A percentile compares a stretch with the other conserved stretches of the same genome.
These are phyloP conservation scores for Ogataea zsoltii DNA, from an alignment of 805 yeast species.

Conservation along the genomic window DNA sequence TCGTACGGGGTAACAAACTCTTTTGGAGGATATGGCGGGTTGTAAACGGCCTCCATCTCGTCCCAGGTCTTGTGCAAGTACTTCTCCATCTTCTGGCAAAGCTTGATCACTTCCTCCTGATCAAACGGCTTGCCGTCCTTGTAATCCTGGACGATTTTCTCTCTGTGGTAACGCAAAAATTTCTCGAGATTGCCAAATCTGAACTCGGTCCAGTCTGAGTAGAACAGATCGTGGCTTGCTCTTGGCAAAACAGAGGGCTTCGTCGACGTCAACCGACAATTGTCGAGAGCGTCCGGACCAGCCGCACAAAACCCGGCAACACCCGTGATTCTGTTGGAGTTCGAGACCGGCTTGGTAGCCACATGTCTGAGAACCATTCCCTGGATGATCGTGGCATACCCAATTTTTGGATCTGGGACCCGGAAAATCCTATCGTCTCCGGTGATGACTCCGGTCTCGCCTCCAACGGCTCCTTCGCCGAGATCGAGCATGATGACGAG, in stretches of 20 bases:
- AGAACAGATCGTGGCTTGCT: conserved; percentile 33
- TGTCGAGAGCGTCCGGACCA: conserved; percentile 31
- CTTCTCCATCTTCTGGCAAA: conserved; percentile 31
- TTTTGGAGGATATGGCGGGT: conserved; percentile 30
- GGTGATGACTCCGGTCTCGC: conserved; percentile 48
- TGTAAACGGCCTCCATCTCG: conserved; percentile 34
- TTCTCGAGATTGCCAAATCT: conserved; percentile 31
- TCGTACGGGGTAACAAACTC: conserved; percentile 26
- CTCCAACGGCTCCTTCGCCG: conserved; percentile 49
- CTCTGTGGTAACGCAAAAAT: conserved; percentile 24
- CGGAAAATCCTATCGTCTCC: conserved; percentile 36
- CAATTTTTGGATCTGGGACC: conserved; percentile 43
- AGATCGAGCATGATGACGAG: conserved; percentile 50
- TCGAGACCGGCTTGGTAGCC: conserved; percentile 44
- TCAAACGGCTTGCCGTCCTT: conserved; percentile 29
- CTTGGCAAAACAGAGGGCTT: conserved; percentile 37
- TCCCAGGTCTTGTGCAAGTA: conserved; percentile 32
- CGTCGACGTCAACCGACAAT: conserved; percentile 32
- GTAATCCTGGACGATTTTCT: conserved; percentile 20
- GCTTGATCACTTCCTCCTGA: conserved; percentile 28
- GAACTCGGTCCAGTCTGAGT: conserved; percentile 37
- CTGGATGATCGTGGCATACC: conserved; percentile 49
- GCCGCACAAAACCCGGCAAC: conserved; percentile 33
- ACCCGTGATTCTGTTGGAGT: conserved; percentile 35
- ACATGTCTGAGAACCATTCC: conserved; percentile 48